Evolutionary conservation across 176 grass and related monocot species (phyloP).

Genomic region (Cenchrus fungigraminus): DNA sequence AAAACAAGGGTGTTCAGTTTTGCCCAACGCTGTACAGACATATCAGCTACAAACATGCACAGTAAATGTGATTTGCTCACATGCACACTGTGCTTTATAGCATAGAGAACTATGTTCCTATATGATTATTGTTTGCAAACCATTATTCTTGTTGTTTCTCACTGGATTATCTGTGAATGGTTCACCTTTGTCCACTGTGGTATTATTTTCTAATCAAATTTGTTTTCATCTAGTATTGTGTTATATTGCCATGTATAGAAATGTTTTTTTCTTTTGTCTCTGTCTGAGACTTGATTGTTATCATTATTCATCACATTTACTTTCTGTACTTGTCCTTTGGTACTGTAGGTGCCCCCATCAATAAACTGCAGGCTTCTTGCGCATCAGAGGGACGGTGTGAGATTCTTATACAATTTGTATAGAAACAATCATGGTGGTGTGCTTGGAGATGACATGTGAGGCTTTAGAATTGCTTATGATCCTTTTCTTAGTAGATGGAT

Average conservation of each 20-base stretch:
- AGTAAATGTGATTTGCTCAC: not conserved
- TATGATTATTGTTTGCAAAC: constrained; percentile 10
- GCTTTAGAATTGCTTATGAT: not conserved
- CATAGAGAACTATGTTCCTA: constrained; percentile 8
- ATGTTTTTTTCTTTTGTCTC: constrained; percentile 26
- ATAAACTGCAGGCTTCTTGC: constrained; percentile 85
- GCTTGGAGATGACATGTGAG: constrained; percentile 99
- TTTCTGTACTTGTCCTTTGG: constrained; percentile 24
- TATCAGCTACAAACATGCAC: constrained; percentile 1
- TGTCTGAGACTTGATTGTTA: not conserved
- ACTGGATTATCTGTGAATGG: not conserved
- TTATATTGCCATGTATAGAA: not conserved
- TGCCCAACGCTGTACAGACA: not conserved
- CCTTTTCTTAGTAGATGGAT: not conserved
- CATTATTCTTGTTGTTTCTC: constrained; percentile 26
- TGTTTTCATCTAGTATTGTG: not conserved
- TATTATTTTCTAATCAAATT: not conserved
- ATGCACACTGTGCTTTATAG: constrained; percentile 1
- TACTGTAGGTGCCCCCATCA: constrained; percentile 77
- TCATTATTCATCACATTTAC: constrained; percentile 19
- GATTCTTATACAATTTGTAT: constrained; percentile 88
- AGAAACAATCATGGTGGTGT: constrained; percentile 91
- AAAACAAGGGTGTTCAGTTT: not conserved
- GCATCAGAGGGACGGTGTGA: constrained; percentile 86
- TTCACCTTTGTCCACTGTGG: not conserved